Evolutionary conservation across 139 green algal species (phyloP).

Genomic region (Raphidocelis subcapitata): DNA sequence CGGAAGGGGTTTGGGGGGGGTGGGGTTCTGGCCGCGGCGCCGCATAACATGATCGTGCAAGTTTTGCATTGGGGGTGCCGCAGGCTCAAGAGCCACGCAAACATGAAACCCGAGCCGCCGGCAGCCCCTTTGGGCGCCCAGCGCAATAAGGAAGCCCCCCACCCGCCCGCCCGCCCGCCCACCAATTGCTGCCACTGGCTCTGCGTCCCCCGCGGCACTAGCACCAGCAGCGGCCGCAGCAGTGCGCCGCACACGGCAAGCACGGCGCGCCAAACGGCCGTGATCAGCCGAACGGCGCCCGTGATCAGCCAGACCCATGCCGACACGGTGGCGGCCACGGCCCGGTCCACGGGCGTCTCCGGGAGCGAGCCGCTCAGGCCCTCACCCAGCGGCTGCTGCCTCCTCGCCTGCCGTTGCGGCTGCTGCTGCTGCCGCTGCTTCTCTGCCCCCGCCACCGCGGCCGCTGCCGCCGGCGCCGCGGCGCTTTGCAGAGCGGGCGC

Average conservation of each 20-base stretch:
- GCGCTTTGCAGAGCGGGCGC: no score
- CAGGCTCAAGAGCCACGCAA: not conserved
- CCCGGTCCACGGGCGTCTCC: no score
- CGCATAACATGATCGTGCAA: no score
- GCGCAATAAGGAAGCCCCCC: not conserved
- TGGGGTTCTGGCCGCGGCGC: no score
- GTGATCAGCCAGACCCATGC: no score
- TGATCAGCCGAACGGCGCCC: not conserved
- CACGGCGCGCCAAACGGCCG: not conserved
- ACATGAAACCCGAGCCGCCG: not conserved
- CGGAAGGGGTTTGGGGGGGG: not conserved
- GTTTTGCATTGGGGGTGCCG: not conserved
- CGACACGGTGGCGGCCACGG: no score
- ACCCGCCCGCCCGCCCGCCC: not conserved
- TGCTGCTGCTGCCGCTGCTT: no score
- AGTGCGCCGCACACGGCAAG: not conserved
- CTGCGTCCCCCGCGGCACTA: not conserved
- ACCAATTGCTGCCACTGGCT: constrained; percentile 9
- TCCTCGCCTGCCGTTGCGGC: no score
- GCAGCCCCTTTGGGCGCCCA: not conserved
- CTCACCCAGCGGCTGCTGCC: no score
- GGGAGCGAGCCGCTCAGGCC: no score
- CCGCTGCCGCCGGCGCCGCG: no score
- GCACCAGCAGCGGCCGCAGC: not conserved
- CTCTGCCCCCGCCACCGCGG: no score